phyloP scores from a whole-genome alignment of 805 yeast genomes.

The Kurtzmaniella cleridarum region DNA sequence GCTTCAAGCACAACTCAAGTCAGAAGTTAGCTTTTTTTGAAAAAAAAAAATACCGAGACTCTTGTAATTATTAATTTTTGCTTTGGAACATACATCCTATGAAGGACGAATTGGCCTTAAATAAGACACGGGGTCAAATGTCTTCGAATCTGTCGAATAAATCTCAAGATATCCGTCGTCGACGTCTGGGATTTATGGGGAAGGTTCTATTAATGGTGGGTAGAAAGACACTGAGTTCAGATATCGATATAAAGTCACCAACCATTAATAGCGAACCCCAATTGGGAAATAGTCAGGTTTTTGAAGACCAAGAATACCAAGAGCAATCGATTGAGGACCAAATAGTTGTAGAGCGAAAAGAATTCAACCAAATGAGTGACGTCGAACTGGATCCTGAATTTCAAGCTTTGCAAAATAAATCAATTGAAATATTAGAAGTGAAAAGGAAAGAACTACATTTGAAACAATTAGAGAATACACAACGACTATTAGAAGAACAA shows the following conservation, averaged over 20 bases:
- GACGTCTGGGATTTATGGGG: constrained; percentile 2
- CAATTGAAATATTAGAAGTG: not conserved
- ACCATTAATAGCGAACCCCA: no score
- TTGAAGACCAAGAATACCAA: no score
- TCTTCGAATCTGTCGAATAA: not conserved
- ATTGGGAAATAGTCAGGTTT: no score
- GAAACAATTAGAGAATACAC: constrained; percentile 1
- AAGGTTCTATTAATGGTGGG: constrained; percentile 2
- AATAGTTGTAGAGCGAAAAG: no score
- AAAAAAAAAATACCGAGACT: no score
- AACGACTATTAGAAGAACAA: constrained; percentile 1
- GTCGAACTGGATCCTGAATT: constrained; percentile 3
- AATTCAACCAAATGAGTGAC: no score
- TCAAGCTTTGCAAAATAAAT: constrained; percentile 2
- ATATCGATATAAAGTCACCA: not conserved
- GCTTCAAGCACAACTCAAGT: not conserved
- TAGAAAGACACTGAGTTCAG: not conserved
- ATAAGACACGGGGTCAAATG: constrained; percentile 1
- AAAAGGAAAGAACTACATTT: not conserved
- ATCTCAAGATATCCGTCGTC: not conserved
- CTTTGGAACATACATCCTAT: no score
- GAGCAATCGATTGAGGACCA: no score
- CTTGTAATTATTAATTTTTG: no score
- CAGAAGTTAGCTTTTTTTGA: not conserved
- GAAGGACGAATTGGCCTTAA: constrained; percentile 1